phyloP scores from a whole-genome alignment of 1,139 yeast genomes.

The Diutina sp. region DNA sequence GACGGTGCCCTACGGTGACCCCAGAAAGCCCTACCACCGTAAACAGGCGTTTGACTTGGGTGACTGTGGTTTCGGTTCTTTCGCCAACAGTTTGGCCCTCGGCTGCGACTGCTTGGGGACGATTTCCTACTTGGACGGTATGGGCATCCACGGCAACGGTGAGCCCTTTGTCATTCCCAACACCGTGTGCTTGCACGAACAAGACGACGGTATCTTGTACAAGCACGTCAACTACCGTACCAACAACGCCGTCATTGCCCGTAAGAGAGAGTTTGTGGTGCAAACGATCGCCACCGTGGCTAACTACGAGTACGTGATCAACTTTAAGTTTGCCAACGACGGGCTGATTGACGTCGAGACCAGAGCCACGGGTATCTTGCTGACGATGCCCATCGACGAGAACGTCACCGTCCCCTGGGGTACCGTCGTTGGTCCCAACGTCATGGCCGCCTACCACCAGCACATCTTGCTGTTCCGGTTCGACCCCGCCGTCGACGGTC shows the following conservation, averaged over 20 bases:
- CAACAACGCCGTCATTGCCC: slow-evolving; percentile 57
- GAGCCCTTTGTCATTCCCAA: slow-evolving; percentile 54
- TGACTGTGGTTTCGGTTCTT: slow-evolving; percentile 80
- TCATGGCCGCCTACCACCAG: slow-evolving; percentile 83
- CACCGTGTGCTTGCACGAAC: slow-evolving; percentile 84
- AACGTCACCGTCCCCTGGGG: slow-evolving; percentile 72
- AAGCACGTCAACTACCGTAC: slow-evolving; percentile 84
- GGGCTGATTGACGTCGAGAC: slow-evolving; percentile 76
- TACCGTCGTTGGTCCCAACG: slow-evolving; percentile 75
- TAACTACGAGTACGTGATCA: slow-evolving; percentile 75
- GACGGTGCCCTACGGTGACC: slow-evolving; percentile 91
- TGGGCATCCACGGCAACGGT: slow-evolving; percentile 49
- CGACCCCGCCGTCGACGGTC: slow-evolving; percentile 83
- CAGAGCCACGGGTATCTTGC: slow-evolving; percentile 80
- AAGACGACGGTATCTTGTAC: slow-evolving; percentile 68
- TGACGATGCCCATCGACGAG: slow-evolving; percentile 75
- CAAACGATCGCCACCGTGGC: slow-evolving; percentile 88
- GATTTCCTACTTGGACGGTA: slow-evolving; percentile 66
- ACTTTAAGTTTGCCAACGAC: slow-evolving; percentile 68
- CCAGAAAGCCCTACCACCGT: slow-evolving; percentile 82
- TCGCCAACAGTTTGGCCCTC: slow-evolving; percentile 59
- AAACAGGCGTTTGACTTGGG: slow-evolving; percentile 90
- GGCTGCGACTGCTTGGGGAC: slow-evolving; percentile 91
- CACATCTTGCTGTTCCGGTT: slow-evolving; percentile 76
- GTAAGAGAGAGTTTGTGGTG: slow-evolving; percentile 76